Conservation (phyloP, 2,329 filamentous ascomycete genomes). For the Knoxdaviesia capensis region DNA sequence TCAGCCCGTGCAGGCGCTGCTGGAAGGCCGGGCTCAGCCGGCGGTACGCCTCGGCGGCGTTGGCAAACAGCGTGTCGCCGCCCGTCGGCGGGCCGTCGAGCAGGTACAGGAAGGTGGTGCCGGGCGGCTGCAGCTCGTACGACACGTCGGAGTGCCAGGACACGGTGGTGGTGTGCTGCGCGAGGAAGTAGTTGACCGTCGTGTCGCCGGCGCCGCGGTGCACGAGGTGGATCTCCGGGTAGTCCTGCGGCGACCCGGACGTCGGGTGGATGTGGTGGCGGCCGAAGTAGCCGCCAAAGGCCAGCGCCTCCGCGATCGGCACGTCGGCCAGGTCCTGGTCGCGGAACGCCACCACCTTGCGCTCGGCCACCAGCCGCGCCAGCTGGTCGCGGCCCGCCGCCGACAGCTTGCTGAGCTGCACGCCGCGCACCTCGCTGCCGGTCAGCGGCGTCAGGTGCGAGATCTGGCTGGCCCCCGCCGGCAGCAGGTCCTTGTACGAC, state of each 20-base stretch:
- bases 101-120: slow-evolving; percentile 75
- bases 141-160: slow-evolving; percentile 83
- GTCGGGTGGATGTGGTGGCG: slow-evolving; percentile 68
- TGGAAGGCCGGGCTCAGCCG: slow-evolving; percentile 62
- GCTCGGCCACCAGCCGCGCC: slow-evolving; percentile 53
- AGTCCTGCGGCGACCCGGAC: slow-evolving; percentile 51
- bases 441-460: slow-evolving; percentile 51
- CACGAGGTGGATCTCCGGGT: slow-evolving; percentile 60
- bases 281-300: slow-evolving; percentile 58
- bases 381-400: slow-evolving; percentile 57
- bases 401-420: slow-evolving; percentile 50
- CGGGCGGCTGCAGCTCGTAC: slow-evolving; percentile 74
- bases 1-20: slow-evolving; percentile 60
- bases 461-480: slow-evolving; percentile 22
- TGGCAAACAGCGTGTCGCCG: slow-evolving; percentile 69
- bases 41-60: slow-evolving; percentile 63
- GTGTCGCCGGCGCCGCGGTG: slow-evolving; percentile 39
- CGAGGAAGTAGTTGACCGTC: slow-evolving; percentile 38
- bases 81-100: slow-evolving; percentile 65
- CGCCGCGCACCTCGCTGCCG: slow-evolving; percentile 48
- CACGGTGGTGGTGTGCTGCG: slow-evolving; percentile 52
- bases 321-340: slow-evolving; percentile 54
- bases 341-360: slow-evolving; percentile 63
- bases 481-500: slow-evolving; percentile 46
- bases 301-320: slow-evolving; percentile 47